A percentile compares a stretch with the other conserved stretches of the same genome.
Evolutionary conservation across 1,284 basidiomycete species (phyloP).

Genomic region (Ustilago vetiveriae): DNA sequence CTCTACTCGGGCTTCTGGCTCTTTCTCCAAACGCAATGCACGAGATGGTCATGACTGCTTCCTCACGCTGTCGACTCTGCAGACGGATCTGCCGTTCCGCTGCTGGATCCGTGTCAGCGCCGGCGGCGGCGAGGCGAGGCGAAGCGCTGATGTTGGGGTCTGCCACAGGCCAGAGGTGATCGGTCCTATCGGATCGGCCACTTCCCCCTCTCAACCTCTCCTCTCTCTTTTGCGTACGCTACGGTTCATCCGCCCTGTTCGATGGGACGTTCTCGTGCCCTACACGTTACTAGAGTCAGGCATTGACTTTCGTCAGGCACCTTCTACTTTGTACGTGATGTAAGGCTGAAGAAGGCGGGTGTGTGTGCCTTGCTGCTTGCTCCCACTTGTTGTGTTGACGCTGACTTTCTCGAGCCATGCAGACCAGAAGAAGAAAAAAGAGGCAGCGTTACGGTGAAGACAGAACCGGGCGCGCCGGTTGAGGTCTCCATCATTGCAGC

Average conservation of each 20-base stretch:
- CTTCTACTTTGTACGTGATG: too few species aligned
- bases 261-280: too few species aligned
- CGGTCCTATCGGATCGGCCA: background rate
- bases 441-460: background rate
- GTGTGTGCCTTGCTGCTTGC: too few species aligned
- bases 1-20: background rate
- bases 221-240: background rate
- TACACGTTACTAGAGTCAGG: too few species aligned
- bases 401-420: conserved; percentile 1
- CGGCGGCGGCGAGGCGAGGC: background rate
- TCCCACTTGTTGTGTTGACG: too few species aligned
- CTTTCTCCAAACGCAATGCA: background rate
- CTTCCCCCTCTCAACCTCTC: too few species aligned
- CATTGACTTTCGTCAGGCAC: too few species aligned
- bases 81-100: background rate
- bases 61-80: background rate
- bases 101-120: background rate
- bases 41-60: background rate
- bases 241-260: too few species aligned
- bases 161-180: too few species aligned
- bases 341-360: too few species aligned
- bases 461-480: too few species aligned
- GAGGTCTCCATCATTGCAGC: background rate
- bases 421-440: background rate
- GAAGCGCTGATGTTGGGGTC: too few species aligned